These are phyloP conservation scores for Cryptosporidium sp. DNA, from an alignment of 169 alveolate species.

Conservation along the genomic window DNA sequence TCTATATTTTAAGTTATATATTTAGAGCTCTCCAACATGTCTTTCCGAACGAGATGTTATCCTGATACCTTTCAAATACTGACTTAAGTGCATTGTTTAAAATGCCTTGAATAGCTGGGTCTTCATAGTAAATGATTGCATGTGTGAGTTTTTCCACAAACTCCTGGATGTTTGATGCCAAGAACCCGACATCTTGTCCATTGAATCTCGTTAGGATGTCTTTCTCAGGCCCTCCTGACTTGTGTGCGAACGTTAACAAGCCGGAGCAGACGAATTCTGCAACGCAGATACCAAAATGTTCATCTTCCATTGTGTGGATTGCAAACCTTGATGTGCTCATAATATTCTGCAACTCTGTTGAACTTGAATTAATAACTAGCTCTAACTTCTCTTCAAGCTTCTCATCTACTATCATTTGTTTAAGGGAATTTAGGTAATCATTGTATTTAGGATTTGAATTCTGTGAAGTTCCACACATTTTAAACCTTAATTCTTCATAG, in stretches of 20 bases:
- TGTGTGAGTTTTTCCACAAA: conserved; percentile 78
- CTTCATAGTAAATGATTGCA: conserved; percentile 26
- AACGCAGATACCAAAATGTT: conserved; percentile 92
- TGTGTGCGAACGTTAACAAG: conserved; percentile 88
- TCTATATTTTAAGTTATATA: conserved; percentile 19
- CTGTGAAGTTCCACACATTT: conserved; percentile 69
- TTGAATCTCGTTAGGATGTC: conserved; percentile 84
- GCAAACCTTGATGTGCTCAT: conserved; percentile 85
- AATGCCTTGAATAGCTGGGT: conserved; percentile 1
- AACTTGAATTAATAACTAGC: conserved; percentile 78
- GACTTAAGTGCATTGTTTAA: conserved; percentile 26
- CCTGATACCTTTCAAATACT: conserved; percentile 27
- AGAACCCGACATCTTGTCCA: conserved; percentile 82
- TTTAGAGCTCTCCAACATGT: conserved; percentile 51
- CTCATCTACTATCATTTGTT: conserved; percentile 59
- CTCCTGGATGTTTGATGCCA: conserved; percentile 84
- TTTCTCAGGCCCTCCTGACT: conserved; percentile 91
- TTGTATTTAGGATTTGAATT: conserved; percentile 53
- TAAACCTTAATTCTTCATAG: conserved; percentile 60
- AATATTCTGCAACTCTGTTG: conserved; percentile 75
- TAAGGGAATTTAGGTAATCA: conserved; percentile 72
- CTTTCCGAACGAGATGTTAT: conserved; percentile 31
- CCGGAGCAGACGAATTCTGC: conserved; percentile 94
- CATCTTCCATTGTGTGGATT: conserved; percentile 92
- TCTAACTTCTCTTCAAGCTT: conserved; percentile 78